These are phyloP conservation scores for Plenodomus biglobosus DNA, from an alignment of 2,329 filamentous ascomycete species.

Conservation along the genomic window DNA sequence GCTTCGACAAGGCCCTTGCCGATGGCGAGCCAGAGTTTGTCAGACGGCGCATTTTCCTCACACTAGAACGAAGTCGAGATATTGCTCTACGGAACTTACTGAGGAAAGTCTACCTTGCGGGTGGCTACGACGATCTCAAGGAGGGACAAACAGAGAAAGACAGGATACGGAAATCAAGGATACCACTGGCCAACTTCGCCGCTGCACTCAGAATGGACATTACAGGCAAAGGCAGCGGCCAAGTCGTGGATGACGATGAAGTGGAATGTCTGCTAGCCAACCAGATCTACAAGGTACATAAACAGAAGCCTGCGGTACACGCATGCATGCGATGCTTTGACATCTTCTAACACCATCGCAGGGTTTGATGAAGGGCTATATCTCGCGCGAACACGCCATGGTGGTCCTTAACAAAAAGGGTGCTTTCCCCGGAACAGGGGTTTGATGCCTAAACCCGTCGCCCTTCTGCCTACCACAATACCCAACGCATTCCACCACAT, in stretches of 20 bases:
- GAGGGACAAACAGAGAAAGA: conserved; percentile 64
- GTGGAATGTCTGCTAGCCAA: conserved; percentile 94
- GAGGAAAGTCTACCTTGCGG: conserved; percentile 84
- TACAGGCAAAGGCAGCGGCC: conserved; percentile 53
- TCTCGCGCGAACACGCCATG: conserved; percentile 83
- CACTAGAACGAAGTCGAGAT: conserved; percentile 87
- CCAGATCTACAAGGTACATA: conserved; percentile 91
- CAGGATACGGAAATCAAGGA: conserved; percentile 68
- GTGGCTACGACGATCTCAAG: conserved; percentile 74
- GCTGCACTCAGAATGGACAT: conserved; percentile 78
- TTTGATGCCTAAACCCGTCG: conserved; percentile 45
- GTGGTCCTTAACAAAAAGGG: conserved; percentile 91
- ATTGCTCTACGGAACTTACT: conserved; percentile 89
- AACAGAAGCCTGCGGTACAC: conserved; percentile 8
- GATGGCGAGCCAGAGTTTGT: conserved; percentile 91
- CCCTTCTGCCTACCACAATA: conserved; percentile 12
- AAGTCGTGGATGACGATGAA: conserved; percentile 80
- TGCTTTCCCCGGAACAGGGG: conserved; percentile 88
- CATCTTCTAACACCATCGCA: conserved; percentile 44
- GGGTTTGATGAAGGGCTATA: conserved; percentile 98
- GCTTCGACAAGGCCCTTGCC: conserved; percentile 79
- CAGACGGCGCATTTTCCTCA: conserved; percentile 89
- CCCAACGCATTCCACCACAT: conserved; percentile 4
- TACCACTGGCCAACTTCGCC: conserved; percentile 81
- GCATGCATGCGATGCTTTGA: conserved; percentile 12